A percentile compares a stretch with the other conserved stretches of the same genome.
phyloP scores from a whole-genome alignment of 1,139 yeast genomes.

The Ashbya aceris region DNA sequence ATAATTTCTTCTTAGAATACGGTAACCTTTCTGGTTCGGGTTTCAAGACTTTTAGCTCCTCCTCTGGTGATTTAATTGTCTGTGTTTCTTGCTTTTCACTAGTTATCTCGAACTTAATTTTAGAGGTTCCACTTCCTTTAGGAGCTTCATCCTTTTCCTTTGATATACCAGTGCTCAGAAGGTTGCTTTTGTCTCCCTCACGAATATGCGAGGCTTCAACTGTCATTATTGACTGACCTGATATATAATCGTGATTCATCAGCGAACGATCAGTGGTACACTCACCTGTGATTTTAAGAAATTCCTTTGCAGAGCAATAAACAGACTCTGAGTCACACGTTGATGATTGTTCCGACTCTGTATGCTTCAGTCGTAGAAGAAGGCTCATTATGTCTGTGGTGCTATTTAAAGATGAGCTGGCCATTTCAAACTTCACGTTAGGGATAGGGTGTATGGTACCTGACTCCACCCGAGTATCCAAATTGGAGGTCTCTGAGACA shows the following conservation, averaged over 20 bases:
- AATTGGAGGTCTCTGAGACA: neutral
- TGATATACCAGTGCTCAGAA: neutral
- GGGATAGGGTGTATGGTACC: neutral
- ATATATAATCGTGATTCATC: neutral
- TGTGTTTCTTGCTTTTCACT: neutral
- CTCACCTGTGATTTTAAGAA: neutral
- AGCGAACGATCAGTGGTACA: conserved; percentile 2
- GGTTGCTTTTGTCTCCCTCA: neutral
- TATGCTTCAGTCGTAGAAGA: conserved; percentile 3
- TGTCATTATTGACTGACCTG: neutral
- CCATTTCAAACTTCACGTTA: conserved; percentile 2
- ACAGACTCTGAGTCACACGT: neutral
- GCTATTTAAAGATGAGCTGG: neutral
- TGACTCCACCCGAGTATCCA: neutral
- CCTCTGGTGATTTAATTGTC: neutral
- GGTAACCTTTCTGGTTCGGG: conserved; percentile 7
- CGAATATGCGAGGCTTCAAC: neutral
- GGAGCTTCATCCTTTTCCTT: conserved; percentile 2
- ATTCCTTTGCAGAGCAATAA: conserved; percentile 2
- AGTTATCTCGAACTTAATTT: neutral
- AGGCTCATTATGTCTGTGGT: conserved; percentile 1
- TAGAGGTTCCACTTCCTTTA: conserved; percentile 3
- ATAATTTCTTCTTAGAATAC: conserved; percentile 3
- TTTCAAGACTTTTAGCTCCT: conserved; percentile 3
- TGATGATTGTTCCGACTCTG: conserved; percentile 1